Evolutionary conservation across 805 yeast genomes (phyloP).

Genomic region (Danielia reshetovae): DNA sequence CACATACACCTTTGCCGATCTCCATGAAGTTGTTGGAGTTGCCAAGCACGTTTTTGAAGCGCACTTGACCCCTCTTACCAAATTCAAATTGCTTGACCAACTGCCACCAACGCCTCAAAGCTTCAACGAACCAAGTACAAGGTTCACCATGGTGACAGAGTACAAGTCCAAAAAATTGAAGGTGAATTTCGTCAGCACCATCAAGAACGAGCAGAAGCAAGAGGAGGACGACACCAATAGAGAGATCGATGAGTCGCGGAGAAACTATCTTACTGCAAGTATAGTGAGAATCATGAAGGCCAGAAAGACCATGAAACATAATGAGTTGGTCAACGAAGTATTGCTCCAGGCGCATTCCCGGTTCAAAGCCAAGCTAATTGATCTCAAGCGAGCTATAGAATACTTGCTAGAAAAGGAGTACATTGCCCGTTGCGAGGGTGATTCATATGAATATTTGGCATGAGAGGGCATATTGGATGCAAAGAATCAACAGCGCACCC

Average conservation of each 20-base stretch:
- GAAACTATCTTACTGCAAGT: slow-evolving; percentile 83
- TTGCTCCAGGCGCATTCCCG: slow-evolving; percentile 78
- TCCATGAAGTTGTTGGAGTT: slow-evolving; percentile 66
- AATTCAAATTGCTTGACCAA: slow-evolving; percentile 69
- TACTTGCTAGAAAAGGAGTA: slow-evolving; percentile 82
- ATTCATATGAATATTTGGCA: slow-evolving; percentile 78
- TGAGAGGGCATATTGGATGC: slow-evolving; percentile 25
- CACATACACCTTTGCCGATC: slow-evolving; percentile 54
- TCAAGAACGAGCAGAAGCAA: slow-evolving; percentile 57
- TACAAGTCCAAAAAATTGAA: slow-evolving; percentile 81
- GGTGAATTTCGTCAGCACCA: slow-evolving; percentile 68
- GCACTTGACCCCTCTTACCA: slow-evolving; percentile 75
- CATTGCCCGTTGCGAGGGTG: slow-evolving; percentile 69
- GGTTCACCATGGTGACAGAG: slow-evolving; percentile 68
- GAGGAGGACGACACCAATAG: slow-evolving; percentile 72
- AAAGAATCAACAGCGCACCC: neutral
- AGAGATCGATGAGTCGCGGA: slow-evolving; percentile 84
- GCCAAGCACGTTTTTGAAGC: slow-evolving; percentile 63
- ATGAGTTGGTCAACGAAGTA: slow-evolving; percentile 79
- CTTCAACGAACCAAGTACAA: slow-evolving; percentile 43
- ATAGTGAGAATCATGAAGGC: slow-evolving; percentile 97
- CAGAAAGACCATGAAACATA: slow-evolving; percentile 73
- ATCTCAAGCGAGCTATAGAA: slow-evolving; percentile 84
- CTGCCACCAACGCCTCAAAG: slow-evolving; percentile 58
- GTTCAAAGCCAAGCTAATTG: slow-evolving; percentile 81